These are phyloP conservation scores for Boletus huronensis DNA, from an alignment of 768 basidiomycete species.

Conservation along the genomic window DNA sequence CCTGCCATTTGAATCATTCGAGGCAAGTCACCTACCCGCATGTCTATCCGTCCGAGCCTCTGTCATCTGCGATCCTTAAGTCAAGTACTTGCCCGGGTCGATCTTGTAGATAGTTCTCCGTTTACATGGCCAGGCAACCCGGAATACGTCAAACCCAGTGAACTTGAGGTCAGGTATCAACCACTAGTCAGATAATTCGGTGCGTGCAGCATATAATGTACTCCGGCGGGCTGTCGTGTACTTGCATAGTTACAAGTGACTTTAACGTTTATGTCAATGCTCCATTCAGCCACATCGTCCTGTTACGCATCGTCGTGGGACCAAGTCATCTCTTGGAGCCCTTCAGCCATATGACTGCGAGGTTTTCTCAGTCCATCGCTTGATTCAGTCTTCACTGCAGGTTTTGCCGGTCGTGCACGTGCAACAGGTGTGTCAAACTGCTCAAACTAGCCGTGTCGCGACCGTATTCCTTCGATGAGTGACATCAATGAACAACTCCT, in stretches of 20 bases:
- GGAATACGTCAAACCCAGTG: background rate
- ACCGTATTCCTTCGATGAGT: constrained; percentile 4
- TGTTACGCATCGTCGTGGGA: background rate
- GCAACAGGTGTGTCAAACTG: background rate
- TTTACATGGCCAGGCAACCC: background rate
- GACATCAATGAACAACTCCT: constrained; percentile 39
- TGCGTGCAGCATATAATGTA: background rate
- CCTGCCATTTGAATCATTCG: no score
- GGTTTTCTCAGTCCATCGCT: background rate
- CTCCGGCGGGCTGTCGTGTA: background rate
- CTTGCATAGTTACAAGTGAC: background rate
- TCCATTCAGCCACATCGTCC: background rate
- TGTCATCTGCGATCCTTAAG: no score
- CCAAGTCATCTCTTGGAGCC: background rate
- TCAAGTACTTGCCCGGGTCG: no score
- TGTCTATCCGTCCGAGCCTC: no score
- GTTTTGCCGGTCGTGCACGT: background rate
- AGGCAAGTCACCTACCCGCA: no score
- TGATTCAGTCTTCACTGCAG: background rate
- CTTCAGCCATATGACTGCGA: background rate
- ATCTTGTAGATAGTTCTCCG: background rate
- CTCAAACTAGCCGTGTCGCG: background rate
- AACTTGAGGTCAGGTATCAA: background rate
- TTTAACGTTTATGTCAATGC: background rate
- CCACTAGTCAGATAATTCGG: background rate